A percentile compares a stretch with the other conserved stretches of the same genome.
Evolutionary conservation across 1,139 yeast genomes (phyloP).

Genomic region (Scheffersomyces segobiensis): DNA sequence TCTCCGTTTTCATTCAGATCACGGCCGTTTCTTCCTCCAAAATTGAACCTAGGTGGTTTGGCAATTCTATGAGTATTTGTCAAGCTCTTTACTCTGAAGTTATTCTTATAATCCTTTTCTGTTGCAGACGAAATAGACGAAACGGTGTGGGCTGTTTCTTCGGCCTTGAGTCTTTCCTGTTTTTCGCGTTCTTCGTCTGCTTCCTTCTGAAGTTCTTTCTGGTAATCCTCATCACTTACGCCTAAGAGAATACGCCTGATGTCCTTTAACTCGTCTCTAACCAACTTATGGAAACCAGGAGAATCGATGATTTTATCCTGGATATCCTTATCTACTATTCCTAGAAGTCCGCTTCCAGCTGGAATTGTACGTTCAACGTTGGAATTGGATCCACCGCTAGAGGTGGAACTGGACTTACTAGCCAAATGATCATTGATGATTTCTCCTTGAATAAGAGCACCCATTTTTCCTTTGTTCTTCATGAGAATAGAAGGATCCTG

Average conservation of each 20-base stretch:
- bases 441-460: conserved; percentile 55
- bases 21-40: conserved; percentile 9
- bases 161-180: conserved; percentile 4
- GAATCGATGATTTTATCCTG: conserved; percentile 49
- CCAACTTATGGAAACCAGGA: conserved; percentile 35
- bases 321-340: conserved; percentile 48
- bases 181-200: conserved; percentile 8
- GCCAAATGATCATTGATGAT: conserved; percentile 26
- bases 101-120: conserved; percentile 22
- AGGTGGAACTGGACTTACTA: conserved; percentile 5
- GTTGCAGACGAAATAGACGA: conserved; percentile 1
- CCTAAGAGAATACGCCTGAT: conserved; percentile 36
- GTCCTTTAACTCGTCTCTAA: conserved; percentile 38
- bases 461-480: conserved; percentile 53
- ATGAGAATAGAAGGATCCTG: conserved; percentile 50
- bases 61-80: conserved; percentile 21
- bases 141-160: not conserved
- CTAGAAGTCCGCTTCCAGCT: conserved; percentile 18
- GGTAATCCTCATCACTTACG: conserved; percentile 43
- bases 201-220: conserved; percentile 22
- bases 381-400: conserved; percentile 1
- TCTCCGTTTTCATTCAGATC: conserved; percentile 5
- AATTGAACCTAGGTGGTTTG: conserved; percentile 35
- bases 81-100: conserved; percentile 29
- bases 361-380: not conserved